Evolutionary conservation across 495 filamentous ascomycete genomes (phyloP), one percentile per base, ranked within the genome.

Genomic region (Sordaria brevicollis): DNA sequence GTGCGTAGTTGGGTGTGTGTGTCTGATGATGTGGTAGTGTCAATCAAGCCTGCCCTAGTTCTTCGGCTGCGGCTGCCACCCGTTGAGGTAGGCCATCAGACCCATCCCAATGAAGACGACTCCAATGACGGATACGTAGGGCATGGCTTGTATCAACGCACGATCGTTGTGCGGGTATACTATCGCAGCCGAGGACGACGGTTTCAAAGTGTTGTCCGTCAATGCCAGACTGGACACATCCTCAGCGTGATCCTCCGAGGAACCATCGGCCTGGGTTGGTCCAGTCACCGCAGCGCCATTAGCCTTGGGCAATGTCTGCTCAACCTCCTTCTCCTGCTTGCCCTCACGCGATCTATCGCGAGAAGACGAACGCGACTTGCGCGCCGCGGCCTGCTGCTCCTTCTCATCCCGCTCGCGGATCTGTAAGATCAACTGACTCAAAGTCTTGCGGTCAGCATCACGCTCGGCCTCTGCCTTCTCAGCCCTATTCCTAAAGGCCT

Each of bases 41-140:
- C 49, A 29, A 62, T 31, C 49, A 21, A 6, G 11, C 25, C 25
- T 31, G 49, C 13, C 49, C 49, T 62, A 62, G 49, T 62, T 62
- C 39, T 66, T 79, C 25, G 78, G 72, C 66, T 83, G 79, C 17
- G 79, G 73, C 79, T 92, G 89, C 90, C 91, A 96, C 49, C 90
- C 90, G 77, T 99, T 99, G 72, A 99, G 83, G 81, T 93, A 96
- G 54, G 92, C 92, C 95, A 99, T 99, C 66, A 97, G 78, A 35
- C 93, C 91, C 76, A 97, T 89, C 17, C 95, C 95, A 72, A 97
- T 79, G 65, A 97, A 79, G 66, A 98, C 93, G 5, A 99, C 94
- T 6, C 92, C 91, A 29, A 97, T 80, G 83, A 97, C 93, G 7
- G 90, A 93, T 36, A 91, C 91, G 74, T 93, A 96, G 25, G 95